These are phyloP conservation scores for Helicocarpus griseus DNA, from an alignment of 2,329 filamentous ascomycete species.

Conservation along the genomic window DNA sequence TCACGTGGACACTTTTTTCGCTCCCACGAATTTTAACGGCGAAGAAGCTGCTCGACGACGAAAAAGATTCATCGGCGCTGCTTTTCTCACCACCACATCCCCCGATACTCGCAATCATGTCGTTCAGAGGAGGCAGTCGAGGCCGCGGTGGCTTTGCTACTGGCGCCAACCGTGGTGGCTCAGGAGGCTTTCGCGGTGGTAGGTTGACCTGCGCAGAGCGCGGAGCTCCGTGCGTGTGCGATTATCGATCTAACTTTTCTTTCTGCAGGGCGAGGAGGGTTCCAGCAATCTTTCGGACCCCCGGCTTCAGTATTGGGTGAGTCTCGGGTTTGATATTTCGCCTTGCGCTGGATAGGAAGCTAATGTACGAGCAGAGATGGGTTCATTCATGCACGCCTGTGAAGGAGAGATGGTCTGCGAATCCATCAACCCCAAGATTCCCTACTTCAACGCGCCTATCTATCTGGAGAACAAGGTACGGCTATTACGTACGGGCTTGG, in stretches of 20 bases:
- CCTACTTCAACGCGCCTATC: constrained; percentile 98
- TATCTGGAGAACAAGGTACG: constrained; percentile 94
- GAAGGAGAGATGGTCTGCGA: constrained; percentile 98
- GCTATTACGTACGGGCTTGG: not conserved
- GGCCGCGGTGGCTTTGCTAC: constrained; percentile 40
- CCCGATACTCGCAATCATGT: constrained; percentile 40
- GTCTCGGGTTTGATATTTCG: constrained; percentile 10
- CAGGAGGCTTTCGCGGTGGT: constrained; percentile 32
- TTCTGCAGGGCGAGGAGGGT: constrained; percentile 50
- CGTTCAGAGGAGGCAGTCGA: constrained; percentile 52
- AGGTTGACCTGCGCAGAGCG: constrained; percentile 13
- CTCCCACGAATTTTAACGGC: constrained; percentile 6
- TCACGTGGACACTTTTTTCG: constrained; percentile 15
- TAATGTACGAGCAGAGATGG: constrained; percentile 60
- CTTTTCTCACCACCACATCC: not conserved
- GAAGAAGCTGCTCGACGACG: not conserved
- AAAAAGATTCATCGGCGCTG: not conserved
- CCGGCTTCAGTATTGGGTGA: constrained; percentile 51
- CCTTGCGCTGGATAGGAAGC: constrained; percentile 11
- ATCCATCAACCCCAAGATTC: constrained; percentile 88
- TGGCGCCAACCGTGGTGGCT: constrained; percentile 43
- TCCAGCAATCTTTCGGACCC: constrained; percentile 53
- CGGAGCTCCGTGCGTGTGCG: constrained; percentile 16
- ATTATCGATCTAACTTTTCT: constrained; percentile 20
- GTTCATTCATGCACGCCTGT: constrained; percentile 83